Percentiles rank a stretch among this genome's conserved stretches.
phyloP scores from a whole-genome alignment of 331 rosid genomes.

The Rhamnella rubrinervis region DNA sequence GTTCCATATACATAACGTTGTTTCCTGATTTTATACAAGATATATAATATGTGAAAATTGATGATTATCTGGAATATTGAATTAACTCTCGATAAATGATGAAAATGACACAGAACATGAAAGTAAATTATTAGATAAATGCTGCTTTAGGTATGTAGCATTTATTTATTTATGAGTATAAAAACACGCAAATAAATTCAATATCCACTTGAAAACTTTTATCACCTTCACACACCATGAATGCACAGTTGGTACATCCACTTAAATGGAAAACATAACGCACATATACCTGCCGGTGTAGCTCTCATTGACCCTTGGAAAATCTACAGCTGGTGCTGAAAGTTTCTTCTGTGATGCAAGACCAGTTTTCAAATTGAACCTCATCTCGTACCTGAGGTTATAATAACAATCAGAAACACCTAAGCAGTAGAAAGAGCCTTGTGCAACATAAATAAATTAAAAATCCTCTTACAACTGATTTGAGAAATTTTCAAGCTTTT shows the following conservation, averaged over 20 bases:
- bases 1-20: conserved; percentile 83
- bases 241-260: not conserved
- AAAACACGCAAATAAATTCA: not conserved
- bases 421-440: conserved; percentile 9
- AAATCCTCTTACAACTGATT: conserved; percentile 65
- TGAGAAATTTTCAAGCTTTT: conserved; percentile 66
- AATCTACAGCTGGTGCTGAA: conserved; percentile 74
- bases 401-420: conserved; percentile 23
- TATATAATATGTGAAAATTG: not conserved
- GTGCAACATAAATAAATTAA: conserved; percentile 6
- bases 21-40: conserved; percentile 48
- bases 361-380: conserved; percentile 80
- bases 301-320: conserved; percentile 90
- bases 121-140: conserved; percentile 6
- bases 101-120: conserved; percentile 1
- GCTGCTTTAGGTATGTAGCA: too few relatives aligned
- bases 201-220: not conserved
- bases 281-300: conserved; percentile 76
- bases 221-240: not conserved
- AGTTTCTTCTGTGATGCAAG: conserved; percentile 74
- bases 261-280: too few relatives aligned
- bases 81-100: not conserved
- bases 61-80: not conserved
- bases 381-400: conserved; percentile 78
- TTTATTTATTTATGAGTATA: too few relatives aligned